A percentile compares a stretch with the other conserved stretches of the same genome.
Conservation (phyloP, 2,329 filamentous ascomycete genomes). For the Colletotrichum brevisporum region DNA sequence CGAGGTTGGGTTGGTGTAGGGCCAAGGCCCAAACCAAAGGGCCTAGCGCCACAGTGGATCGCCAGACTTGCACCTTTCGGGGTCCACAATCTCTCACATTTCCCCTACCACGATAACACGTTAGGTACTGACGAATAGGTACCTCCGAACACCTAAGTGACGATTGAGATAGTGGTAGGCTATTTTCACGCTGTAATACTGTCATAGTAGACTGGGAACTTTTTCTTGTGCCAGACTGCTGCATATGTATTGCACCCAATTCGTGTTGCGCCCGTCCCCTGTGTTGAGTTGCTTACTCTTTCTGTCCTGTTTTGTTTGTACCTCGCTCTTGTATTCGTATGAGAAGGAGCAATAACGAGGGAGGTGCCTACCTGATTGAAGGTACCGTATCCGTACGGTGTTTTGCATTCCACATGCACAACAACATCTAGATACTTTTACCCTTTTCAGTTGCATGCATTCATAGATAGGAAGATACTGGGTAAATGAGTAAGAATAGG, state of each 20-base stretch:
- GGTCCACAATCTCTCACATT: constrained; percentile 32
- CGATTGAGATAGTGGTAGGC: constrained; percentile 8
- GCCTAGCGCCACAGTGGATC: constrained; percentile 30
- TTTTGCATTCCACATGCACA: no score
- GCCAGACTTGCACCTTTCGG: constrained; percentile 29
- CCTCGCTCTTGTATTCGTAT: background rate
- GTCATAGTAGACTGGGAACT: constrained; percentile 3
- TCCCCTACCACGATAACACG: background rate
- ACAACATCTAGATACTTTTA: no score
- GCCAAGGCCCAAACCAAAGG: constrained; percentile 21
- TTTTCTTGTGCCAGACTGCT: background rate
- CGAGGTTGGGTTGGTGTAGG: background rate
- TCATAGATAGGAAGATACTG: no score
- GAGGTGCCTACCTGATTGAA: no score
- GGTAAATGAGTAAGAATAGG: no score
- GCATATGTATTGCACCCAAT: background rate
- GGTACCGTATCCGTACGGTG: no score
- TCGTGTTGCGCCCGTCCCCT: background rate
- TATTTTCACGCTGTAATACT: background rate
- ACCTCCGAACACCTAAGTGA: no score
- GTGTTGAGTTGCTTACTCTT: constrained; percentile 9
- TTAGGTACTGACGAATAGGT: no score
- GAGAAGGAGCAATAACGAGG: no score
- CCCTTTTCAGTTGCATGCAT: no score
- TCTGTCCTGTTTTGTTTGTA: background rate